phyloP scores from a whole-genome alignment of 2,329 filamentous ascomycete species.

The Trichoderma sp. region DNA sequence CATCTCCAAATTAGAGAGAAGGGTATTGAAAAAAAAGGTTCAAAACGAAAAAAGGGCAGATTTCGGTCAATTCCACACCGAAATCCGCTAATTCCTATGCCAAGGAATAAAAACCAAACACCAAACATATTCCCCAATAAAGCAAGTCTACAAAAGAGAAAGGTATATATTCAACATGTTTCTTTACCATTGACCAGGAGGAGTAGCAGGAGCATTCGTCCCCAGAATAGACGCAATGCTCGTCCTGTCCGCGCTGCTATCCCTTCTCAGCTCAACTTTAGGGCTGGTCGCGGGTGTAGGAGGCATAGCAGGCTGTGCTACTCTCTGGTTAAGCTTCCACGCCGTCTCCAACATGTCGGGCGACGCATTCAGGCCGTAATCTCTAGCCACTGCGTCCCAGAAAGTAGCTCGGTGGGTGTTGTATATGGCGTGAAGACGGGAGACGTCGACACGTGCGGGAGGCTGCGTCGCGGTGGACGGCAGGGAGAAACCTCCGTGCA shows the following conservation, averaged over 20 bases:
- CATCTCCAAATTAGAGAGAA: not conserved
- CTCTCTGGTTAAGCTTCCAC: slow-evolving; percentile 52
- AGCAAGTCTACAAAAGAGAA: not conserved
- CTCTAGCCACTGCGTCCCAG: slow-evolving; percentile 68
- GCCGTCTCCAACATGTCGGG: slow-evolving; percentile 66
- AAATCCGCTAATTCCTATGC: not conserved
- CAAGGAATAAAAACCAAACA: not conserved
- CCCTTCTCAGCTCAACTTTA: slow-evolving; percentile 44
- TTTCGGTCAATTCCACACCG: not conserved
- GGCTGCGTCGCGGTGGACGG: slow-evolving; percentile 34
- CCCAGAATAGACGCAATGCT: slow-evolving; percentile 59
- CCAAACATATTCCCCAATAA: not conserved
- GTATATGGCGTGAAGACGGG: slow-evolving; percentile 68
- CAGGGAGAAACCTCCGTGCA: slow-evolving; percentile 42
- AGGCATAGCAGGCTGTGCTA: slow-evolving; percentile 38
- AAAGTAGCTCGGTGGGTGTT: slow-evolving; percentile 66
- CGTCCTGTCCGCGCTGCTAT: slow-evolving; percentile 46
- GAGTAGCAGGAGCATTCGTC: not conserved
- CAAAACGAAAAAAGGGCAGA: not conserved
- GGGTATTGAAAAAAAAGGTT: not conserved
- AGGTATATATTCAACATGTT: not conserved
- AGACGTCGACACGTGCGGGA: slow-evolving; percentile 55
- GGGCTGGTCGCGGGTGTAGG: slow-evolving; percentile 54
- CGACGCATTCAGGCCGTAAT: slow-evolving; percentile 64
- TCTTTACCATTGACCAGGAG: not conserved